phyloP scores from a whole-genome alignment of 768 basidiomycete genomes.

The Suillus discolor region DNA sequence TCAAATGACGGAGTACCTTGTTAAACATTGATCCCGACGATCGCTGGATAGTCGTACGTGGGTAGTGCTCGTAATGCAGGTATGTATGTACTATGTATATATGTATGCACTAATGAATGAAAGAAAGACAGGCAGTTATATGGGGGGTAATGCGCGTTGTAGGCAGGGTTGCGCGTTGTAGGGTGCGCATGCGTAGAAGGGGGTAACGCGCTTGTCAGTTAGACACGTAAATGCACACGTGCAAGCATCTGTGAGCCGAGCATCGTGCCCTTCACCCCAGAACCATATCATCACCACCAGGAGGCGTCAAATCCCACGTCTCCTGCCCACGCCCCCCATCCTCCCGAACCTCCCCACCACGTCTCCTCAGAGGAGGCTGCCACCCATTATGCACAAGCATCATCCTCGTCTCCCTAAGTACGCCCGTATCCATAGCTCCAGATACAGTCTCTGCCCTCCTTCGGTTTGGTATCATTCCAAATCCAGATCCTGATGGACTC shows the following conservation, averaged over 20 bases:
- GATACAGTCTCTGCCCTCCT: conserved; percentile 38
- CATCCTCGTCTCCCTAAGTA: conserved; percentile 7
- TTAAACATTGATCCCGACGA: conserved; percentile 2
- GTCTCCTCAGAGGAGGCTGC: not conserved
- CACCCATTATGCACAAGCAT: not conserved
- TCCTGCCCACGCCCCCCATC: conserved; percentile 26
- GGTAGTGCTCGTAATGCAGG: conserved; percentile 22
- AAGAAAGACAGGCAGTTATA: conserved; percentile 1
- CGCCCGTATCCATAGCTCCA: conserved; percentile 28
- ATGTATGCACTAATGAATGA: conserved; percentile 20
- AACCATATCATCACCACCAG: conserved; percentile 32
- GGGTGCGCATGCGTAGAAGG: not conserved
- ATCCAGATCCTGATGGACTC: not conserved
- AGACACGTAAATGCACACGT: not conserved
- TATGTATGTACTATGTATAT: conserved; percentile 18
- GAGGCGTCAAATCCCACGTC: conserved; percentile 32
- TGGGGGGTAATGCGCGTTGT: not conserved
- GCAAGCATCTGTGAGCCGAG: not conserved
- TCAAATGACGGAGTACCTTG: no score
- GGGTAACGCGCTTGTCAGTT: not conserved
- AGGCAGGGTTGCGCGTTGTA: not conserved
- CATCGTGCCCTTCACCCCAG: conserved; percentile 25
- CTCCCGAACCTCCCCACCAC: conserved; percentile 11
- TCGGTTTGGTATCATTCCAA: conserved; percentile 23
- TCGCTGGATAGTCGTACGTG: not conserved